A percentile compares a stretch with the other conserved stretches of the same genome.
These are phyloP conservation scores for Farysia itapuensis DNA, from an alignment of 1,284 basidiomycete genomes.

Conservation along the genomic window DNA sequence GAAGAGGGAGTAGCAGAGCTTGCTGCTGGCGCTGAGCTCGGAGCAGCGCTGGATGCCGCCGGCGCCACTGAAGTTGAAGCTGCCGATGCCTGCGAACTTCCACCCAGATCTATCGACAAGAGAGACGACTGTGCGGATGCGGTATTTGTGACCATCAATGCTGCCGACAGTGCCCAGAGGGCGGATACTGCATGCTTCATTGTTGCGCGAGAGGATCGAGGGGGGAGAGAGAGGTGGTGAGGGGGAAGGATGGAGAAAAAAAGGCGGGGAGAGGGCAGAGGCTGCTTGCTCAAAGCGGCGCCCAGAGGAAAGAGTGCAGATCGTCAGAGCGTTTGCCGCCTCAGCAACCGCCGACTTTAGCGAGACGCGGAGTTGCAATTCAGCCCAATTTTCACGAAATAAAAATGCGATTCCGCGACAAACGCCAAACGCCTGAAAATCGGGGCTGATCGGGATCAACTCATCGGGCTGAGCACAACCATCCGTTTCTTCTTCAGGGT, in stretches of 20 bases:
- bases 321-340: too few relatives aligned
- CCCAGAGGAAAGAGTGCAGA: background rate
- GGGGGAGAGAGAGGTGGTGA: background rate
- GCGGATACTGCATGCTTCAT: slow-evolving; percentile 18
- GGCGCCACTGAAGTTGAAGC: background rate
- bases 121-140: slow-evolving; percentile 9
- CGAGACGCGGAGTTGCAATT: too few relatives aligned
- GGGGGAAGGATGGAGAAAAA: slow-evolving; percentile 1
- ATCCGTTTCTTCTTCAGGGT: too few relatives aligned
- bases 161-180: slow-evolving; percentile 14
- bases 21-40: slow-evolving; percentile 1
- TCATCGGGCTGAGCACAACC: too few relatives aligned
- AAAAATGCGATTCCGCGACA: too few relatives aligned
- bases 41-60: slow-evolving; percentile 3
- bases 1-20: too few relatives aligned
- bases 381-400: too few relatives aligned
- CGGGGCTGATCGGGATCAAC: too few relatives aligned
- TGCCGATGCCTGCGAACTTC: slow-evolving; percentile 3
- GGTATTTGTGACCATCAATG: slow-evolving; percentile 4
- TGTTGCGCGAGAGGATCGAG: background rate
- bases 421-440: too few relatives aligned
- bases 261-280: background rate
- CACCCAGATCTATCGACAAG: slow-evolving; percentile 14
- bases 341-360: too few relatives aligned
- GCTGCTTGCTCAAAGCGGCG: background rate